Percentiles rank a stretch among this genome's conserved stretches.
phyloP scores from a whole-genome alignment of 306 rosid genomes.

The Medicago arabica region DNA sequence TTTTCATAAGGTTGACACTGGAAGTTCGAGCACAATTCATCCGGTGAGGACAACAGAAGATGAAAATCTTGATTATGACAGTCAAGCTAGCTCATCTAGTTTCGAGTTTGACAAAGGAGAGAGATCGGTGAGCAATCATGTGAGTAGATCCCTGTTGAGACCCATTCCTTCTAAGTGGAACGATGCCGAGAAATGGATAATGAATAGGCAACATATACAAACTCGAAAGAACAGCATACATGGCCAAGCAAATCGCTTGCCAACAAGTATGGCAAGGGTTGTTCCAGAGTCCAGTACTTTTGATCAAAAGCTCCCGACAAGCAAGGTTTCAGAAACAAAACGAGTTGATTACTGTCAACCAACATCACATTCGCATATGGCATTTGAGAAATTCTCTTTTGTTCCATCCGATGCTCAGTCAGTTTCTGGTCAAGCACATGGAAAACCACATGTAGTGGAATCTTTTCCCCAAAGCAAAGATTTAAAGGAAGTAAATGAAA shows the following conservation, averaged over 20 bases:
- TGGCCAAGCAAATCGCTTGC: conserved; percentile 65
- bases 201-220: conserved; percentile 69
- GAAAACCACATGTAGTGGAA: conserved; percentile 50
- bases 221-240: conserved; percentile 55
- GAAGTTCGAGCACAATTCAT: conserved; percentile 72
- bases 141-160: conserved; percentile 64
- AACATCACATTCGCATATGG: conserved; percentile 57
- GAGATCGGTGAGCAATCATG: conserved; percentile 60
- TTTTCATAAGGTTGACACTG: conserved; percentile 53
- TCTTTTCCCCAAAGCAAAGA: conserved; percentile 67
- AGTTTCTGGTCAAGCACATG: conserved; percentile 55
- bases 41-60: conserved; percentile 69
- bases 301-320: conserved; percentile 56
- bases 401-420: conserved; percentile 54
- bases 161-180: conserved; percentile 96
- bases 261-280: conserved; percentile 69
- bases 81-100: conserved; percentile 97
- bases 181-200: conserved; percentile 96
- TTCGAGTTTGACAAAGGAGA: conserved; percentile 97
- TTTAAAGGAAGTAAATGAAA: conserved; percentile 56
- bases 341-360: conserved; percentile 80
- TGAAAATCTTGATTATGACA: conserved; percentile 88
- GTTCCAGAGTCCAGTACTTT: conserved; percentile 71
- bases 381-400: conserved; percentile 77
- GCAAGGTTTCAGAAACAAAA: conserved; percentile 66